phyloP scores from a whole-genome alignment of 2,329 filamentous ascomycete species.

The Huntiella moniliformis region DNA sequence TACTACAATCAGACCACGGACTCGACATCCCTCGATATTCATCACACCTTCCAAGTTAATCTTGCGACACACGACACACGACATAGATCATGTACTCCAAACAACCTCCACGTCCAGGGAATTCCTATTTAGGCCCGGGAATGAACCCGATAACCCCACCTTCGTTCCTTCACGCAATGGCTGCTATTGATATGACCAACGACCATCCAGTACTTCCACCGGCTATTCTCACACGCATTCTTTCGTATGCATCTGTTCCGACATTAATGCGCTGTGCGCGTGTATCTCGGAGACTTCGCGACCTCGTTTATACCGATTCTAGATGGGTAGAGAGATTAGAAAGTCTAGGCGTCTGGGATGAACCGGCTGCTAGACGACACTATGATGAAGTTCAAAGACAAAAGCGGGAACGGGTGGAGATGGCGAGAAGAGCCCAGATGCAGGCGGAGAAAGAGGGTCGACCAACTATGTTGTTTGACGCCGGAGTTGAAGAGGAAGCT shows the following conservation, averaged over 20 bases:
- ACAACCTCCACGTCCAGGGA: no score
- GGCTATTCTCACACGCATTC: constrained; percentile 54
- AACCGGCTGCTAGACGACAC: constrained; percentile 60
- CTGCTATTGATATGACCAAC: constrained; percentile 62
- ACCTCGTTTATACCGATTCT: constrained; percentile 98
- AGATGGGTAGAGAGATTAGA: constrained; percentile 79
- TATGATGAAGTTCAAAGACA: constrained; percentile 53
- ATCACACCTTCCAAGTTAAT: no score
- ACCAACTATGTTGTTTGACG: constrained; percentile 54
- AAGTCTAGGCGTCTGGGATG: constrained; percentile 83
- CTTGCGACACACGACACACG: no score
- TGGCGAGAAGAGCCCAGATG: constrained; percentile 15
- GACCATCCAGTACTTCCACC: constrained; percentile 64
- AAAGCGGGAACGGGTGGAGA: constrained; percentile 35
- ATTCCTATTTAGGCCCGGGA: no score
- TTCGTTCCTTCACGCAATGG: constrained; percentile 57
- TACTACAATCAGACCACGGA: no score
- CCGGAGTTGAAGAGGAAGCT: constrained; percentile 38
- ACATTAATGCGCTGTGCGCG: constrained; percentile 76
- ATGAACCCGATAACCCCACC: constrained; percentile 12
- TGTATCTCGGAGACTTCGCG: constrained; percentile 68
- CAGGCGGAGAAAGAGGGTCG: constrained; percentile 10
- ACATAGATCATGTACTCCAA: no score
- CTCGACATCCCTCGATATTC: no score
- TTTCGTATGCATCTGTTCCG: constrained; percentile 72